Conservation (phyloP, 257 asterid species). For the Hygrophila difformis region DNA sequence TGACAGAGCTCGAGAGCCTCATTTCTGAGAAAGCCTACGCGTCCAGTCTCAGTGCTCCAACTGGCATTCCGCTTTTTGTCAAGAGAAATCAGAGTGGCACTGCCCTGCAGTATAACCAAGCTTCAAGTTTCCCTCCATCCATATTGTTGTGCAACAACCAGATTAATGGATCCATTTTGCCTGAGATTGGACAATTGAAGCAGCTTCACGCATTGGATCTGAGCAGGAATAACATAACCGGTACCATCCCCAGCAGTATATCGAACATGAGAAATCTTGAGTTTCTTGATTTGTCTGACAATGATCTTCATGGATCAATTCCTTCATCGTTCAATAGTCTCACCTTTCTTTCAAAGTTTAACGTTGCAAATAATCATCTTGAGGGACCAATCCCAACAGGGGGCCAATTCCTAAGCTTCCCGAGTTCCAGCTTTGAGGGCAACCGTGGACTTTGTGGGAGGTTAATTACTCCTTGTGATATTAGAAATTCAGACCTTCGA, state of each 20-base stretch:
- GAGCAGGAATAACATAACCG: slow-evolving; percentile 64
- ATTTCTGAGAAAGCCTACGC: slow-evolving; percentile 36
- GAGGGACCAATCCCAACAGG: slow-evolving; percentile 76
- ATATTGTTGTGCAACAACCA: slow-evolving; percentile 60
- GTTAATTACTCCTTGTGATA: slow-evolving; percentile 49
- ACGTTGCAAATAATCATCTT: slow-evolving; percentile 74
- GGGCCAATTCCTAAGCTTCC: slow-evolving; percentile 84
- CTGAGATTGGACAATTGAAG: slow-evolving; percentile 64
- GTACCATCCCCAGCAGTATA: slow-evolving; percentile 65
- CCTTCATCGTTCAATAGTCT: slow-evolving; percentile 67
- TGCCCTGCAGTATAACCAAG: slow-evolving; percentile 88
- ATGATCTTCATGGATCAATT: slow-evolving; percentile 68
- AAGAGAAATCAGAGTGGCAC: slow-evolving; percentile 73
- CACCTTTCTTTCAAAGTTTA: slow-evolving; percentile 81
- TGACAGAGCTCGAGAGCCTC: slow-evolving; percentile 63
- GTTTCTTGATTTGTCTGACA: slow-evolving; percentile 66
- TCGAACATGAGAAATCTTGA: slow-evolving; percentile 73
- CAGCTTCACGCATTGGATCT: slow-evolving; percentile 79
- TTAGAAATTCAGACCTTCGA: slow-evolving; percentile 21
- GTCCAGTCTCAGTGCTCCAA: slow-evolving; percentile 44
- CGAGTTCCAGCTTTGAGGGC: slow-evolving; percentile 89
- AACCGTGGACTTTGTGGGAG: slow-evolving; percentile 82
- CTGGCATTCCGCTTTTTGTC: slow-evolving; percentile 75
- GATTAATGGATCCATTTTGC: slow-evolving; percentile 53
- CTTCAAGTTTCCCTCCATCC: slow-evolving; percentile 86